Evolutionary conservation across 1,139 yeast genomes (phyloP).

Genomic region (Taphrina populina): DNA sequence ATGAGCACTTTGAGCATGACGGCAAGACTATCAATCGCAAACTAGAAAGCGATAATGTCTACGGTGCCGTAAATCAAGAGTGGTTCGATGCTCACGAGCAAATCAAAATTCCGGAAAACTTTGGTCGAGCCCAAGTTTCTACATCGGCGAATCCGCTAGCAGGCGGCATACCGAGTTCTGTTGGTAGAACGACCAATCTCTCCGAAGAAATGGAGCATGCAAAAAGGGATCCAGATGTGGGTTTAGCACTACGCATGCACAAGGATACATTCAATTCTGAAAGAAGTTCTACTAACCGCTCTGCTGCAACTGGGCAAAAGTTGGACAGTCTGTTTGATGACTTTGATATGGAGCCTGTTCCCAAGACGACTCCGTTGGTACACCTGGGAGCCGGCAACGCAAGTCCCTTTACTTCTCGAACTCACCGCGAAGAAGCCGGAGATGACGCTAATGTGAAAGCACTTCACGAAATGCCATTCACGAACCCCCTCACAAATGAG

Average conservation of each 20-base stretch:
- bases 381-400: conserved; percentile 30
- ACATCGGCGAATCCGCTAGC: conserved; percentile 33
- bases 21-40: conserved; percentile 16
- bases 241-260: conserved; percentile 21
- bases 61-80: neutral
- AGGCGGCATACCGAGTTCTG: conserved; percentile 21
- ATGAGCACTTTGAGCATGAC: conserved; percentile 12
- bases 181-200: conserved; percentile 16
- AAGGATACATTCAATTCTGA: conserved; percentile 15
- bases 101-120: conserved; percentile 14
- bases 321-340: conserved; percentile 8
- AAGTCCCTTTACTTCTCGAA: conserved; percentile 22
- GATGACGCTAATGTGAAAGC: conserved; percentile 11
- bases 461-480: conserved; percentile 26
- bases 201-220: conserved; percentile 33
- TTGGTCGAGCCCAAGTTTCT: conserved; percentile 29
- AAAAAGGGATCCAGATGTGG: conserved; percentile 31
- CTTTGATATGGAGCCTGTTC: neutral
- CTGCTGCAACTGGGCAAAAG: conserved; percentile 8
- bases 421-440: conserved; percentile 15
- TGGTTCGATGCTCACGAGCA: conserved; percentile 25
- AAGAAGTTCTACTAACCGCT: conserved; percentile 9
- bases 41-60: neutral
- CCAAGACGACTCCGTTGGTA: conserved; percentile 11
- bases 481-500: conserved; percentile 32